Conservation (phyloP, 176 grass and related monocot genomes). For the Poa annua region DNA sequence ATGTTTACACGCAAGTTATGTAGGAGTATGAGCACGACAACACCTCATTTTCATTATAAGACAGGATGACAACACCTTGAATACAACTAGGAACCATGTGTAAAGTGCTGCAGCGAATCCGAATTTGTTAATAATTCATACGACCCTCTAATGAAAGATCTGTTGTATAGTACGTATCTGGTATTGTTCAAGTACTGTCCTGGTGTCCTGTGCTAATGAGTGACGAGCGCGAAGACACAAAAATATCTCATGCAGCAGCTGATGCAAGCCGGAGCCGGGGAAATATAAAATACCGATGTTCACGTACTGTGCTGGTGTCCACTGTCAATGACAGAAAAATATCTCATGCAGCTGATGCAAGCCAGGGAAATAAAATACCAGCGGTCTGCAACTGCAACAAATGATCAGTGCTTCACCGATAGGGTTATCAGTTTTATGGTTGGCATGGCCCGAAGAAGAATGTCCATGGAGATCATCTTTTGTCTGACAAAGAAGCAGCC, state of each 20-base stretch:
- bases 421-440: not conserved
- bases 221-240: not conserved
- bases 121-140: too few relatives aligned
- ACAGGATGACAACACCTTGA: not conserved
- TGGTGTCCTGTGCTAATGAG: not conserved
- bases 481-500: not conserved
- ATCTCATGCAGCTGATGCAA: not conserved
- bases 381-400: not conserved
- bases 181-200: not conserved
- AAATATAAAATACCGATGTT: not conserved
- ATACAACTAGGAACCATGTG: not conserved
- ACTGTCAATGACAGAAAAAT: not conserved
- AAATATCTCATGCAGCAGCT: not conserved
- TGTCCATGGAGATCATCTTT: not conserved
- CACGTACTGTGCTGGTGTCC: conserved; percentile 1
- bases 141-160: not conserved
- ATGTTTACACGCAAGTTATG: conserved; percentile 36
- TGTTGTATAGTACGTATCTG: not conserved
- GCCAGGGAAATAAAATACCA: not conserved
- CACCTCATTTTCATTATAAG: not conserved
- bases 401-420: not conserved
- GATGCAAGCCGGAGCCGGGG: not conserved
- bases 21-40: not conserved
- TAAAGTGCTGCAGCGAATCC: not conserved
- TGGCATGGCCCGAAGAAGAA: not conserved